Conservation (phyloP, 371 early-diverging fungal species). For the Lichtheimia ramosa region DNA sequence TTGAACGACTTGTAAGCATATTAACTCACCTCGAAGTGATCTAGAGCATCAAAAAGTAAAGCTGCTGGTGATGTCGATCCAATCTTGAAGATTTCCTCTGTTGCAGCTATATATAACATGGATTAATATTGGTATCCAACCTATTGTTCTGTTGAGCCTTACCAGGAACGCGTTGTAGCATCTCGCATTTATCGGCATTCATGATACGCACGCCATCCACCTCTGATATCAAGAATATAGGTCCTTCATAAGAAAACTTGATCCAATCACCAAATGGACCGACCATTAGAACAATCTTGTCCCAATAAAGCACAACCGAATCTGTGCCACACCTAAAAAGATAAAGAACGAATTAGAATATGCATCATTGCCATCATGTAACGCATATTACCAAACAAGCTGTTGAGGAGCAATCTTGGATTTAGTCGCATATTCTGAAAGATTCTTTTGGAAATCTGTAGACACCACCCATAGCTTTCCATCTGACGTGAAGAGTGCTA, state of each 20-base stretch:
- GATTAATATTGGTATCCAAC: not conserved
- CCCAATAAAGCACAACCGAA: constrained; percentile 86
- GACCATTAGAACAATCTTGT: constrained; percentile 79
- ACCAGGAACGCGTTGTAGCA: constrained; percentile 88
- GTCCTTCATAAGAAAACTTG: constrained; percentile 78
- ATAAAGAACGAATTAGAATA: not conserved
- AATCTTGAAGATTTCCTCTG: constrained; percentile 86
- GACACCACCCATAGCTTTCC: constrained; percentile 94
- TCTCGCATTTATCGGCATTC: constrained; percentile 78
- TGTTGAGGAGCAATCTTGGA: constrained; percentile 74
- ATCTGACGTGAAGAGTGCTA: constrained; percentile 80
- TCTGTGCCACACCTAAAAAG: constrained; percentile 91
- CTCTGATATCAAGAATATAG: constrained; percentile 82
- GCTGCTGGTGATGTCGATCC: constrained; percentile 95
- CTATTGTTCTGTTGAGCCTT: constrained; percentile 11
- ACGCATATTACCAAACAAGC: constrained; percentile 70
- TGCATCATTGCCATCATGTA: not conserved
- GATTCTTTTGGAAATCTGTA: constrained; percentile 89
- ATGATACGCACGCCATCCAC: constrained; percentile 93
- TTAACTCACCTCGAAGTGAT: constrained; percentile 75
- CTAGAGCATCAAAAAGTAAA: constrained; percentile 91
- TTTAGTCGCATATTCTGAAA: constrained; percentile 81
- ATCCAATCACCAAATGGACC: constrained; percentile 94
- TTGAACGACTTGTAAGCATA: not conserved
- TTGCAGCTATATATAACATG: constrained; percentile 53